These are phyloP conservation scores for Zymoseptoria pseudotritici DNA, from an alignment of 2,329 filamentous ascomycete species.

Conservation along the genomic window DNA sequence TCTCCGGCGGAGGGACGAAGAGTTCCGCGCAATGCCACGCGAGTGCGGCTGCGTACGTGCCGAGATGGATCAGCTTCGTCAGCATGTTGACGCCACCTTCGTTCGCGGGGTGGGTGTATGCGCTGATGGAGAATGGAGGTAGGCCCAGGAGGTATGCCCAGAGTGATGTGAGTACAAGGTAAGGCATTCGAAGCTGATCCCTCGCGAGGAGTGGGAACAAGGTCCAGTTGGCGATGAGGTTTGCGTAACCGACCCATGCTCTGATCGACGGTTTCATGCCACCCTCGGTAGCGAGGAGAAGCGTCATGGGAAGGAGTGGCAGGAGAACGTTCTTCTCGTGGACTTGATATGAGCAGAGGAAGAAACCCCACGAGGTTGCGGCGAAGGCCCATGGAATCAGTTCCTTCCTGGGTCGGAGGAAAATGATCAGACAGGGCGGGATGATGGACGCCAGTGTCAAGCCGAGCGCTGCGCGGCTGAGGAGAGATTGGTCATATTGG, in stretches of 20 bases:
- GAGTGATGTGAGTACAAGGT: conserved; percentile 72
- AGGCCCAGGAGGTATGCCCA: conserved; percentile 90
- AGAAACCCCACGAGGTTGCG: conserved; percentile 89
- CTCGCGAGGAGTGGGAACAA: conserved; percentile 85
- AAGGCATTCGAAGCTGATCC: conserved; percentile 77
- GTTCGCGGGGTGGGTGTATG: conserved; percentile 42
- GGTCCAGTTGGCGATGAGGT: conserved; percentile 82
- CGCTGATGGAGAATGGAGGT: conserved; percentile 65
- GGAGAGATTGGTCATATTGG: conserved; percentile 59
- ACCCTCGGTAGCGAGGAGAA: conserved; percentile 70
- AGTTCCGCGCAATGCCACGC: conserved; percentile 74
- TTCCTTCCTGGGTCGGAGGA: conserved; percentile 67
- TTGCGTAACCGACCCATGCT: conserved; percentile 94
- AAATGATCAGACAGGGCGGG: conserved; percentile 71
- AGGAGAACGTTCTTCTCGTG: conserved; percentile 96
- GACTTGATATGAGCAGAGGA: conserved; percentile 94
- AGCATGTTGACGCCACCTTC: conserved; percentile 19
- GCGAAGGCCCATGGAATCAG: conserved; percentile 75
- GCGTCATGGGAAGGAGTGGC: conserved; percentile 85
- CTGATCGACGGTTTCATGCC: conserved; percentile 70
- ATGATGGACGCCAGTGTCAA: conserved; percentile 70
- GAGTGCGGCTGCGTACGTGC: conserved; percentile 70
- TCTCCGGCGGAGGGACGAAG: conserved; percentile 57
- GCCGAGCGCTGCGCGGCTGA: conserved; percentile 68
- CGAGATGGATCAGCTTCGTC: conserved; percentile 61